These are phyloP conservation scores for Colletotrichum falcatum DNA, from an alignment of 2,329 filamentous ascomycete species.

Conservation along the genomic window DNA sequence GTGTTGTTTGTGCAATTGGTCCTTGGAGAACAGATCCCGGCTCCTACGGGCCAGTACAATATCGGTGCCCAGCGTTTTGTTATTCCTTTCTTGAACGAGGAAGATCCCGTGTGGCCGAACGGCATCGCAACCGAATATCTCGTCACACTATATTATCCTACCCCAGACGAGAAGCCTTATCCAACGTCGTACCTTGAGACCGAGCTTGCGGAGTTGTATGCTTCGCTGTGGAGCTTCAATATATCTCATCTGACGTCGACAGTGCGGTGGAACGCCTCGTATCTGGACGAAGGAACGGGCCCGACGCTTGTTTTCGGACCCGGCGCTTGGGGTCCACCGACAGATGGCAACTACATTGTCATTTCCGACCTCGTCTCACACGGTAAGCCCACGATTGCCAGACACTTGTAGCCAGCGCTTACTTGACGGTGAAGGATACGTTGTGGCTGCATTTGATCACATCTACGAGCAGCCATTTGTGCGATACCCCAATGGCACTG, in stretches of 20 bases:
- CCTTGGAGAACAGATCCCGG: conserved; percentile 13
- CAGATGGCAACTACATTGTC: conserved; percentile 29
- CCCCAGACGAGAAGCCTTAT: conserved; percentile 4
- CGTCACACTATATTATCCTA: conserved; percentile 41
- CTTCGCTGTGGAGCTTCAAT: conserved; percentile 22
- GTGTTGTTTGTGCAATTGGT: rapidly evolving
- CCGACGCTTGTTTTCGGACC: conserved; percentile 38
- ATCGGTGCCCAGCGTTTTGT: conserved; percentile 38
- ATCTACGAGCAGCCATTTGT: conserved; percentile 47
- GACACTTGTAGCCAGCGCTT: not conserved
- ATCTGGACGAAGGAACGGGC: not conserved
- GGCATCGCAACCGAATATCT: conserved; percentile 37
- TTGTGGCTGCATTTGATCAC: conserved; percentile 46
- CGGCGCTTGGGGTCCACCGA: conserved; percentile 34
- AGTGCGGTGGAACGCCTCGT: conserved; percentile 30
- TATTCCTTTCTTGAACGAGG: conserved; percentile 17
- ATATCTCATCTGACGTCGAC: conserved; percentile 36
- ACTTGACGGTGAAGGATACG: conserved; percentile 44
- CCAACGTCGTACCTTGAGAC: conserved; percentile 35
- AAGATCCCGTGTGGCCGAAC: conserved; percentile 25
- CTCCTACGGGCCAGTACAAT: conserved; percentile 32
- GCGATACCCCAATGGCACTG: conserved; percentile 46
- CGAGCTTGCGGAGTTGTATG: conserved; percentile 31
- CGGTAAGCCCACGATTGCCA: not conserved
- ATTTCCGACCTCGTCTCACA: conserved; percentile 38